phyloP scores from a whole-genome alignment of 2,329 filamentous ascomycete species.

The Orbilia brochopaga region DNA sequence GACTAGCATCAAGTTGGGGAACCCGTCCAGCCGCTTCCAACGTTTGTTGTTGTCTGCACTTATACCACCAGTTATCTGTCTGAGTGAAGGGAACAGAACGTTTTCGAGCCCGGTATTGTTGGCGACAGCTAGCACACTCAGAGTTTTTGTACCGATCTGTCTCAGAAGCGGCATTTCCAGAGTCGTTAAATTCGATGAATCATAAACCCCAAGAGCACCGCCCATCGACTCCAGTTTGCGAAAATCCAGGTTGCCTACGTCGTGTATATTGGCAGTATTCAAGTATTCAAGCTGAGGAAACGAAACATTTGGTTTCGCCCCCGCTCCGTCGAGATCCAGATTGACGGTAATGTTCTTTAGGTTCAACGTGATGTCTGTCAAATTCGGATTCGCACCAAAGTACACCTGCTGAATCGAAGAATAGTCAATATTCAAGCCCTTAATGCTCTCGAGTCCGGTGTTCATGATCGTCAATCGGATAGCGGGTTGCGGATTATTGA shows the following conservation, averaged over 20 bases:
- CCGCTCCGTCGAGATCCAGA: constrained; percentile 35
- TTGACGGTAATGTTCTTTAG: constrained; percentile 38
- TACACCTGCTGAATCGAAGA: constrained; percentile 39
- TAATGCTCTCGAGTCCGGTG: constrained; percentile 29
- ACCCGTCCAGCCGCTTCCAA: constrained; percentile 40
- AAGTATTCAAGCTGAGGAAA: constrained; percentile 30
- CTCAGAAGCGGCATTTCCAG: constrained; percentile 29
- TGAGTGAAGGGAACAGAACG: constrained; percentile 32
- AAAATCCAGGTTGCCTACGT: constrained; percentile 28
- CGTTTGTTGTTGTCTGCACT: constrained; percentile 32
- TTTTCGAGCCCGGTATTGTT: constrained; percentile 31
- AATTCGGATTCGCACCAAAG: constrained; percentile 39
- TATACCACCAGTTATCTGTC: constrained; percentile 36
- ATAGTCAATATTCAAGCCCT: constrained; percentile 34
- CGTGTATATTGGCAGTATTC: constrained; percentile 47
- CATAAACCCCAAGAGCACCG: constrained; percentile 44
- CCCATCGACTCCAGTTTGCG: constrained; percentile 24
- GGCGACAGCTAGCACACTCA: constrained; percentile 43
- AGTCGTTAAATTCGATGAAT: constrained; percentile 20
- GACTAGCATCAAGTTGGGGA: constrained; percentile 30
- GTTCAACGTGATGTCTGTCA: constrained; percentile 27
- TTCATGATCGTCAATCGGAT: constrained; percentile 43
- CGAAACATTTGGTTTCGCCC: constrained; percentile 31
- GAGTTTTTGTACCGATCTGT: constrained; percentile 30
- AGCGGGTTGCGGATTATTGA: constrained; percentile 35